These are phyloP conservation scores for Trichomonas tenax DNA, from an alignment of 208 protist genomes.

Conservation along the genomic window DNA sequence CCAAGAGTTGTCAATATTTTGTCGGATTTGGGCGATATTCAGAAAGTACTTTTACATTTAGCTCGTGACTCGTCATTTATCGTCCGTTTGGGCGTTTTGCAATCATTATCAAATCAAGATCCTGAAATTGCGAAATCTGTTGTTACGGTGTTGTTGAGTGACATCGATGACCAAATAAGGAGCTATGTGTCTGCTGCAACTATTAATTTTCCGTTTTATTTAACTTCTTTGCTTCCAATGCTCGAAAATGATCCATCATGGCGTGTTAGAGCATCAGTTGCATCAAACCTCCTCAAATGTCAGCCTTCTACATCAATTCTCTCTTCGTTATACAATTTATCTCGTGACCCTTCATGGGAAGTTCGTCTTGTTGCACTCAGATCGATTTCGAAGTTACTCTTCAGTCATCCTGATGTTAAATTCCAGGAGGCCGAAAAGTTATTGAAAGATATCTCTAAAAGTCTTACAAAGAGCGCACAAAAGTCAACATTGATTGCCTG, in stretches of 20 bases:
- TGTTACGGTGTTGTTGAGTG: background rate
- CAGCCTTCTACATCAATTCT: background rate
- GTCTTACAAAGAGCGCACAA: background rate
- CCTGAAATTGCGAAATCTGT: background rate
- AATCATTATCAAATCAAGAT: background rate
- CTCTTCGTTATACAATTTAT: background rate
- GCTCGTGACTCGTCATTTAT: background rate
- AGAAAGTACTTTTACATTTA: background rate
- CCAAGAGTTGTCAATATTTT: background rate
- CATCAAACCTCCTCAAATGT: background rate
- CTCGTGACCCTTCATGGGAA: background rate
- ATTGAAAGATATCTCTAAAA: background rate
- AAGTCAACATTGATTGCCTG: background rate
- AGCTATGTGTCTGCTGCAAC: background rate
- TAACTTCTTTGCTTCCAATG: background rate
- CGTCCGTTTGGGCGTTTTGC: background rate
- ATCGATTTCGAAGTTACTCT: background rate
- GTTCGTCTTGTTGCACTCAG: background rate
- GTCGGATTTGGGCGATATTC: background rate
- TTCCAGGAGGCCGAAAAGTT: background rate
- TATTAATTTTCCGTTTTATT: background rate
- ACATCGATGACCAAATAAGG: background rate
- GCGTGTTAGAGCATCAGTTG: background rate
- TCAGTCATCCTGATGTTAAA: background rate
- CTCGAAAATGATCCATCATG: background rate